These are phyloP conservation scores for Kalmanozyma brasiliensis DNA, from an alignment of 1,284 basidiomycete species.

Conservation along the genomic window DNA sequence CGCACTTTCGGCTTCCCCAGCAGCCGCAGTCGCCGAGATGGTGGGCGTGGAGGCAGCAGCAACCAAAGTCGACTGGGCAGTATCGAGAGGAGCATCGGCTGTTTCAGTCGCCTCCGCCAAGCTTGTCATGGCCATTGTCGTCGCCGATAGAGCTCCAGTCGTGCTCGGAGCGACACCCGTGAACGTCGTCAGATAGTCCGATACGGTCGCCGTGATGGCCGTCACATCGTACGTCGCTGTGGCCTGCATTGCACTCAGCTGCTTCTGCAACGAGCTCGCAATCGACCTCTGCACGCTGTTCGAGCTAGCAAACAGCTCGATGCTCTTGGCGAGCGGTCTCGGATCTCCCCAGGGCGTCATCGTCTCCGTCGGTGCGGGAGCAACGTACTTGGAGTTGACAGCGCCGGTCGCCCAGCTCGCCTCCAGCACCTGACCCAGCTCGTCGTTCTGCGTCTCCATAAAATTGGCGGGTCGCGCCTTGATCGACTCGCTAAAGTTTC, in stretches of 20 bases:
- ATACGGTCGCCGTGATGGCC: conserved; percentile 36
- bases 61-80: conserved; percentile 7
- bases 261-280: conserved; percentile 30
- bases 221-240: conserved; percentile 23
- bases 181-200: conserved; percentile 20
- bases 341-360: conserved; percentile 45
- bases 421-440: conserved; percentile 33
- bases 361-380: conserved; percentile 36
- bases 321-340: conserved; percentile 35
- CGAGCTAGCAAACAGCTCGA: conserved; percentile 39
- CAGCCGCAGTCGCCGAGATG: conserved; percentile 4
- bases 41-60: conserved; percentile 8
- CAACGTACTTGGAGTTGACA: conserved; percentile 15
- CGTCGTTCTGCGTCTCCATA: conserved; percentile 37
- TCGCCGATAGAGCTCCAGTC: neutral
- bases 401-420: conserved; percentile 22
- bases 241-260: conserved; percentile 26
- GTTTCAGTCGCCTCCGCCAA: neutral
- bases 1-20: neutral
- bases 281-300: conserved; percentile 39
- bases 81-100: neutral
- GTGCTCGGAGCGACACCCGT: conserved; percentile 14
- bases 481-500: conserved; percentile 41
- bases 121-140: too few species aligned
- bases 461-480: conserved; percentile 18